A percentile compares a stretch with the other conserved stretches of the same genome.
Conservation (phyloP, 768 basidiomycete genomes). For the Suillus weaverae region DNA sequence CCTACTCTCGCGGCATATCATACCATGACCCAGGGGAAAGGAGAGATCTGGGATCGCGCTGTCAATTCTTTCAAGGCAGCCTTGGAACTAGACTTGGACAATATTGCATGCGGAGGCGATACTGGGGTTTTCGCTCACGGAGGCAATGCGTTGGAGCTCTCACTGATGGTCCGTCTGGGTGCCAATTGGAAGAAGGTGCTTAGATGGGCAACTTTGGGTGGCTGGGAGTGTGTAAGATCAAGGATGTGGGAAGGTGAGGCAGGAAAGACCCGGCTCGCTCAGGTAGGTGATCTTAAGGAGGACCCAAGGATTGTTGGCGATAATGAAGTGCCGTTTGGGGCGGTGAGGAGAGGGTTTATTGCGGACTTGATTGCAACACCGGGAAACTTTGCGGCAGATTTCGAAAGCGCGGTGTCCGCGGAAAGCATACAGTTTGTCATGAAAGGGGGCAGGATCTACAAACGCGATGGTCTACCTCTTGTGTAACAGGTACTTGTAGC, state of each 20-base stretch:
- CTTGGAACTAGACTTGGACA: conserved; percentile 42
- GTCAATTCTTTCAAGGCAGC: conserved; percentile 45
- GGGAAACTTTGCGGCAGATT: conserved; percentile 40
- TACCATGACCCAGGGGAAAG: conserved; percentile 24
- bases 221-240: conserved; percentile 56
- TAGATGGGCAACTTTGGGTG: conserved; percentile 58
- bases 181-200: conserved; percentile 53
- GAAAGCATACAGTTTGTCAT: conserved; percentile 53
- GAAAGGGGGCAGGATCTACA: conserved; percentile 54
- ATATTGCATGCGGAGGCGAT: conserved; percentile 63
- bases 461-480: conserved; percentile 34
- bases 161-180: conserved; percentile 58
- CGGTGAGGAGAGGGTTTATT: conserved; percentile 52
- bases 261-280: conserved; percentile 26
- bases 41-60: conserved; percentile 39
- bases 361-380: conserved; percentile 46
- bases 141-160: conserved; percentile 58
- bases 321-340: conserved; percentile 57
- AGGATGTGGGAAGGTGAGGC: conserved; percentile 43
- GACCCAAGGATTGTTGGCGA: conserved; percentile 38
- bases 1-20: conserved; percentile 58
- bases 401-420: conserved; percentile 46
- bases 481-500: conserved; percentile 7
- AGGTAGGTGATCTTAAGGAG: conserved; percentile 27
- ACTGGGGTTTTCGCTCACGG: conserved; percentile 66